phyloP scores from a whole-genome alignment of 805 yeast species.

The Barnettozyma siamensis region DNA sequence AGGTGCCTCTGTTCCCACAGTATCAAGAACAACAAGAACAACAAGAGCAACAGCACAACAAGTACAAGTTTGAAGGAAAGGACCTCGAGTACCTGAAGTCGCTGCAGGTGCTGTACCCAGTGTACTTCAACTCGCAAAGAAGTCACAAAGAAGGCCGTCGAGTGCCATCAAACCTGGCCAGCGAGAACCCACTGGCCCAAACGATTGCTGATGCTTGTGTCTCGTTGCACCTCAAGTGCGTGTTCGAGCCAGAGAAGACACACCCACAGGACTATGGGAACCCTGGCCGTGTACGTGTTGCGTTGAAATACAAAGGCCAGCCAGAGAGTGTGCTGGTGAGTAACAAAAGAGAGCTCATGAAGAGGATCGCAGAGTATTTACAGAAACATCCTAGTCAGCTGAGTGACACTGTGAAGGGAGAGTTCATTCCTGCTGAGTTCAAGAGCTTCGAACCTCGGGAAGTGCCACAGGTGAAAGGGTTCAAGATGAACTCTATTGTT shows the following conservation, averaged over 20 bases:
- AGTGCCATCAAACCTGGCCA: constrained; percentile 61
- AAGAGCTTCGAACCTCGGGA: constrained; percentile 48
- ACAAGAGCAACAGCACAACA: constrained; percentile 8
- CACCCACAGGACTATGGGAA: constrained; percentile 98
- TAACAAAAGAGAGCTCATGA: constrained; percentile 63
- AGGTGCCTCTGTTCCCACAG: constrained; percentile 28
- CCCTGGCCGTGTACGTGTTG: constrained; percentile 89
- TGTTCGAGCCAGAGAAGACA: constrained; percentile 72
- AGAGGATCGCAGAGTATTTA: constrained; percentile 55
- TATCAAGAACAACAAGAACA: constrained; percentile 23
- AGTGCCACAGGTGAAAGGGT: constrained; percentile 78
- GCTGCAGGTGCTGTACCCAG: constrained; percentile 80
- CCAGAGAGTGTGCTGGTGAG: constrained; percentile 29
- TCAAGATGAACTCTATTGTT: constrained; percentile 77
- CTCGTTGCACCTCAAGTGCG: constrained; percentile 28
- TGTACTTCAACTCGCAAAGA: constrained; percentile 80
- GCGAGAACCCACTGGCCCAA: constrained; percentile 82
- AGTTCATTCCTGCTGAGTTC: constrained; percentile 62
- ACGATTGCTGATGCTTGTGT: constrained; percentile 69
- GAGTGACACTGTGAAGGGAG: constrained; percentile 47
- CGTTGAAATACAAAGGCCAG: constrained; percentile 48
- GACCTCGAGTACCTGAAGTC: constrained; percentile 58
- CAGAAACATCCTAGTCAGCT: constrained; percentile 64
- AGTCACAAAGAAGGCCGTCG: constrained; percentile 81
- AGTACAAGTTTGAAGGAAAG: constrained; percentile 38